Evolutionary conservation across 1,284 basidiomycete species (phyloP).

Genomic region (Phellinidium pouzarii): DNA sequence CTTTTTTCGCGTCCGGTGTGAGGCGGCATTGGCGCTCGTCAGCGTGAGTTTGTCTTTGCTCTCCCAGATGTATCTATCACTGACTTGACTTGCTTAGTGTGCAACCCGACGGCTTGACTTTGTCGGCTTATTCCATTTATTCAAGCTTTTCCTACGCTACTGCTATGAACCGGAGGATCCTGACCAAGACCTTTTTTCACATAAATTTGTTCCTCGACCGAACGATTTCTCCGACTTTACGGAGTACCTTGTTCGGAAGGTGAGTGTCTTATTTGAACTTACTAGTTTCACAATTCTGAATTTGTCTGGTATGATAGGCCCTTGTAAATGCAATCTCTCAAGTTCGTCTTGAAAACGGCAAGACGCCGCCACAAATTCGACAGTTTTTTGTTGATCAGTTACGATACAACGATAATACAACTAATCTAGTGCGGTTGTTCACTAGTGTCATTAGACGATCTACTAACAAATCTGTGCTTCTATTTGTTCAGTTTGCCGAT

Average conservation of each 20-base stretch:
- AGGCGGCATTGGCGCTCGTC: constrained; percentile 85
- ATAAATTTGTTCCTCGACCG: constrained; percentile 83
- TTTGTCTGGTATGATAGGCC: constrained; percentile 35
- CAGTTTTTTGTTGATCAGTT: constrained; percentile 89
- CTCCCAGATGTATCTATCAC: background rate
- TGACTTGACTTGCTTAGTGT: constrained; percentile 42
- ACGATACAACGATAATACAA: constrained; percentile 91
- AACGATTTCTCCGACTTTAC: constrained; percentile 91
- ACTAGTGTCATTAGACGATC: background rate
- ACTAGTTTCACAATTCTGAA: background rate
- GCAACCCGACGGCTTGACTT: constrained; percentile 77
- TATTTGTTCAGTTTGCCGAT: constrained; percentile 68
- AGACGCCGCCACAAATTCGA: constrained; percentile 83
- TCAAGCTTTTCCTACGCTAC: constrained; percentile 92
- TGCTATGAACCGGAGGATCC: constrained; percentile 82
- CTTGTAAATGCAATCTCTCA: constrained; percentile 79
- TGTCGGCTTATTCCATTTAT: constrained; percentile 90
- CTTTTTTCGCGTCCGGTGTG: constrained; percentile 94
- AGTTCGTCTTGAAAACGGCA: constrained; percentile 81
- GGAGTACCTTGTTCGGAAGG: constrained; percentile 94
- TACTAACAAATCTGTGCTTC: background rate
- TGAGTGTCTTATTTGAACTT: constrained; percentile 27
- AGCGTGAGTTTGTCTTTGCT: constrained; percentile 46
- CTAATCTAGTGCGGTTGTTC: constrained; percentile 63
- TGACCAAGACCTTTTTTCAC: constrained; percentile 74